These are phyloP conservation scores for Elongisporangium prolatum DNA, from an alignment of 352 stramenopile genomes.

Conservation along the genomic window DNA sequence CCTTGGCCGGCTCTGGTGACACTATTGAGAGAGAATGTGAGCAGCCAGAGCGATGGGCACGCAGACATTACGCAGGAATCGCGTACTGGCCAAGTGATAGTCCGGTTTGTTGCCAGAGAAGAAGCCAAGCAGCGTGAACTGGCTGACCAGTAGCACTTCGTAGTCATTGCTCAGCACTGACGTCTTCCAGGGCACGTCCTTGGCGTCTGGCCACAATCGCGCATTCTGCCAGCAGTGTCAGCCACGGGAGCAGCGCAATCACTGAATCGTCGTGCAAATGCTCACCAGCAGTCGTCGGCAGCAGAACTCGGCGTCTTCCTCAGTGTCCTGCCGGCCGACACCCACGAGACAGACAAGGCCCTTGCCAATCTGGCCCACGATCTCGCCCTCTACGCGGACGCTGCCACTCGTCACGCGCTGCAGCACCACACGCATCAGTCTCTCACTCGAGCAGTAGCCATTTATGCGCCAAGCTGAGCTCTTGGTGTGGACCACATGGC, in stretches of 20 bases:
- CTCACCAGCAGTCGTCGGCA: conserved; percentile 71
- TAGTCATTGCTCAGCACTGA: conserved; percentile 59
- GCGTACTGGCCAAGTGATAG: conserved; percentile 80
- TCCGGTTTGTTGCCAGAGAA: conserved; percentile 84
- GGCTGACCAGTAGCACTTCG: conserved; percentile 83
- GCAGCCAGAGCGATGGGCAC: neutral
- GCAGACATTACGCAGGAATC: neutral
- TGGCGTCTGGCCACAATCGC: conserved; percentile 69
- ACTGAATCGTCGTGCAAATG: conserved; percentile 2
- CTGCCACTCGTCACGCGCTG: conserved; percentile 77
- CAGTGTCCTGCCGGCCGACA: conserved; percentile 69
- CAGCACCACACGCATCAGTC: conserved; percentile 68
- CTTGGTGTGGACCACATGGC: neutral
- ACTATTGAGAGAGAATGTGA: conserved; percentile 27
- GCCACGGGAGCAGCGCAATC: neutral
- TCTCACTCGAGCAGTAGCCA: neutral
- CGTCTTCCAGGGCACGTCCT: conserved; percentile 49
- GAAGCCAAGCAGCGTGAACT: conserved; percentile 83
- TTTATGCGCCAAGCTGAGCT: neutral
- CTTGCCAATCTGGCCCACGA: conserved; percentile 72
- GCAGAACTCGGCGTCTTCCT: conserved; percentile 80
- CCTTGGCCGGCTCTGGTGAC: conserved; percentile 54
- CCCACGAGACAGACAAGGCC: conserved; percentile 78
- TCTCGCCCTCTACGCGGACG: conserved; percentile 70
- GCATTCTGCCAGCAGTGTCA: conserved; percentile 45